Conservation (phyloP, 768 basidiomycete species). For the Leccinum obscurum region DNA sequence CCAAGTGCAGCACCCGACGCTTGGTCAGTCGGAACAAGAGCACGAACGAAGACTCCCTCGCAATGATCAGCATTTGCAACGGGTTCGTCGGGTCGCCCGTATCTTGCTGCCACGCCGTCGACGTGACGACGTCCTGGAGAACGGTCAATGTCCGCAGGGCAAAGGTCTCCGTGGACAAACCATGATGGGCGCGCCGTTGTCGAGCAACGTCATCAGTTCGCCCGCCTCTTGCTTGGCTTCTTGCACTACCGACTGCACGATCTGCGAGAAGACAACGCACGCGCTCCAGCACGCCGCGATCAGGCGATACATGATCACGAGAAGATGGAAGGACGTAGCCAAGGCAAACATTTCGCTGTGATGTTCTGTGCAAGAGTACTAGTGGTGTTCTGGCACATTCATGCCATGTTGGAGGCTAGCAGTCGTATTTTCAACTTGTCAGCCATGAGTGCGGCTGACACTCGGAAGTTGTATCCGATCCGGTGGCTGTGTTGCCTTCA, state of each 20-base stretch:
- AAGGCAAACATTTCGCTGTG: background rate
- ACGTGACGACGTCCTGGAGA: conserved; percentile 11
- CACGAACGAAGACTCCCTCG: conserved; percentile 20
- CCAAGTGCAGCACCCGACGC: conserved; percentile 22
- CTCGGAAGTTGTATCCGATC: background rate
- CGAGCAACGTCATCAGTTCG: conserved; percentile 18
- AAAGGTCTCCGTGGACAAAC: background rate
- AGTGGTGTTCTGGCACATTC: no score
- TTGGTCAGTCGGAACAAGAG: conserved; percentile 21
- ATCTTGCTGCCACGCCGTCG: background rate
- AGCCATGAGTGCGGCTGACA: background rate
- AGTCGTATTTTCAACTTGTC: background rate
- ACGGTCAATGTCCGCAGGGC: no score
- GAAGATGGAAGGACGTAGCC: background rate
- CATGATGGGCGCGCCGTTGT: background rate
- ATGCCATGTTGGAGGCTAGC: background rate
- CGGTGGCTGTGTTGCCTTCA: no score
- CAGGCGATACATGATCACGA: conserved; percentile 9
- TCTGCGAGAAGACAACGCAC: conserved; percentile 9
- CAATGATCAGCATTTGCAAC: conserved; percentile 24
- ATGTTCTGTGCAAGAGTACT: background rate
- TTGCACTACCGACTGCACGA: conserved; percentile 8
- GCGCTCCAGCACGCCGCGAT: conserved; percentile 15
- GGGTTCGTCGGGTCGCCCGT: background rate
- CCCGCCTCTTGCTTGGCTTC: conserved; percentile 21